Evolutionary conservation across 1,284 basidiomycete genomes (phyloP), one percentile per base, ranked within the genome.

Genomic region (Golubevia sp.): DNA sequence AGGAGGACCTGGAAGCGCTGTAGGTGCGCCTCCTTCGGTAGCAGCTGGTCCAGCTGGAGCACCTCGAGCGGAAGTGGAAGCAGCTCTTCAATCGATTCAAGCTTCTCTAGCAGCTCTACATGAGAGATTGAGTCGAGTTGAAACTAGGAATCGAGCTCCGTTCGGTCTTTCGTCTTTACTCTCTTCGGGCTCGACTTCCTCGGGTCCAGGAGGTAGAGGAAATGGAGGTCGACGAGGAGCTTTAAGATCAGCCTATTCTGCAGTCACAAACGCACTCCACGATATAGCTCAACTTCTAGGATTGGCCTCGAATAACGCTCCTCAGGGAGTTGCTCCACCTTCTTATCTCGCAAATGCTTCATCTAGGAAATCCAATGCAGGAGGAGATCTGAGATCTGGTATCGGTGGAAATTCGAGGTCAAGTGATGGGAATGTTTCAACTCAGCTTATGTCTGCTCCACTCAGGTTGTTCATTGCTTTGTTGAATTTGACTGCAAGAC

Each of bases 31-130:
- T 21, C 26, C 71, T 1, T 64, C 68, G n/a, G 58, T 59, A n/a
- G 56, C 71, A 11, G 69, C 66, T 20, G 64, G 63, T 1, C 56
- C 60, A 18, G 62, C 60, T 7, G 61, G 44, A 8, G 59, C 64
- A 34, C 59, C 64, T 15, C 55, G 68, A 13, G 55, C 63, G 15
- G 76, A 80, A 49, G 69, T 80, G 56, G 79, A 83, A 25, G 59
- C 64, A 58, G 75, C 81, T 18, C 86, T 96, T 11, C 91, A 94
- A 81, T 90, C 88, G 68, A 88, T 94, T 61, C 95, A 98, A 81
- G 90, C 91, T 0, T 92, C 94, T 63, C 86, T 98, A 6, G 91
- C 92, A 1, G 94, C 94, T 0, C 87, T 98, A 48, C 91, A 90
- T 38, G 95, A 97, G 84, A 90, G 95, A 11, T 86, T 98, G 26